These are phyloP conservation scores for Phlyctochytrium bullatum DNA, from an alignment of 192 early-diverging fungal species.

Conservation along the genomic window DNA sequence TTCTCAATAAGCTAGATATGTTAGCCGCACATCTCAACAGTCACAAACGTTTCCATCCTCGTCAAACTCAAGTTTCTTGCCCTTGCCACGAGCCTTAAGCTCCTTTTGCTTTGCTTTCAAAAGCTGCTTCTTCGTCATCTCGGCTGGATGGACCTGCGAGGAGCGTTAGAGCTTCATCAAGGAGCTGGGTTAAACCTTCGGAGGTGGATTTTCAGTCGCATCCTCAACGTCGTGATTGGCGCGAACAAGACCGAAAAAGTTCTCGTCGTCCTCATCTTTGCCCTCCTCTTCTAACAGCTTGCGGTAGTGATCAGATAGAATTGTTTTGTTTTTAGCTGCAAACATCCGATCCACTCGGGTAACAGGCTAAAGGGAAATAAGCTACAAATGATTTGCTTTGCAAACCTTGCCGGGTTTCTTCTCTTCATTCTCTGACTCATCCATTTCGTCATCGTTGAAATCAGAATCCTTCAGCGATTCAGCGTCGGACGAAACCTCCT, in stretches of 20 bases:
- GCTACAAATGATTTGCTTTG: constrained; percentile 35
- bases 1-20: constrained; percentile 67
- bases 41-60: constrained; percentile 85
- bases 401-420: too few species aligned
- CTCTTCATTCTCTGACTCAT: constrained; percentile 29
- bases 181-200: too few species aligned
- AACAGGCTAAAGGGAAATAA: constrained; percentile 43
- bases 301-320: constrained; percentile 88
- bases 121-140: constrained; percentile 51
- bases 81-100: constrained; percentile 66
- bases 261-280: constrained; percentile 59
- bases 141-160: not conserved
- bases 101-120: constrained; percentile 64
- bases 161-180: constrained; percentile 3
- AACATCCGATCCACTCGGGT: constrained; percentile 94
- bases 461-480: too few species aligned
- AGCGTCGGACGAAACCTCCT: constrained; percentile 16
- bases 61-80: constrained; percentile 84
- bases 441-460: constrained; percentile 27
- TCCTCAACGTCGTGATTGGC: constrained; percentile 73
- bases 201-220: constrained; percentile 6
- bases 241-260: constrained; percentile 83
- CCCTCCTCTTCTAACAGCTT: constrained; percentile 69
- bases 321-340: constrained; percentile 83
- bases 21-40: constrained; percentile 8